Base-by-base conservation (phyloP, 495 filamentous ascomycete species). In the Viridothelium virens region DNA sequence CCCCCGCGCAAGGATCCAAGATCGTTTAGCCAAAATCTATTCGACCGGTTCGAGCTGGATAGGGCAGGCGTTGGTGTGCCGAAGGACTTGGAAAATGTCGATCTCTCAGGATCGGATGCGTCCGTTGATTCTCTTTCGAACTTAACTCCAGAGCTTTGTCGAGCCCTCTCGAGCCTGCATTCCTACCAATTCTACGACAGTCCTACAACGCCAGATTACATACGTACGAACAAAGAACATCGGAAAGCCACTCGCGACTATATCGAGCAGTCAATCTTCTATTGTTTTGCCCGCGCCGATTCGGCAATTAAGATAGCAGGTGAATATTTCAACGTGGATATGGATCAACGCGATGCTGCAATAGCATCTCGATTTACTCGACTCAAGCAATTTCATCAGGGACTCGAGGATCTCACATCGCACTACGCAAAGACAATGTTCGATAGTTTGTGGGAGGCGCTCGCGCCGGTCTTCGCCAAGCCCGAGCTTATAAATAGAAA, bases 1-100 rank as follows among this genome's bases (percentile, higher is more conserved):
- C 5, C n/a, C 9, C n/a, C 48, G 9, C 48, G 1, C n/a, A 53
- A 62, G 38, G 59, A 62, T 62, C 59, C 34, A 31, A 36, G 31
- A 41, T 62, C 59, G 12, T 41, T 62, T 16, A 62, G 34, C 31
- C 59, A 62, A 41, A 62, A 62, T 18, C 31, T 62, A 14, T 62
- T 62, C 2, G 59, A 62, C 38, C 6, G 14, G 5, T 14, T 53
- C 48, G n/a, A 53, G 48, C 48, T 53, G 48, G 48, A 25, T 16
- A 7, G 14, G 14, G 7, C 41, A 16, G 14, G 14, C 41, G 41
- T 9, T 10, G n/a, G 10, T 25, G 56, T 7, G n/a, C 18, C 7
- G 18, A 18, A 18, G 7, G 56, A 11, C 9, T 61, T 18, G 7
- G 18, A 25, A 61, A 18, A 10, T 11, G 9, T 25, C 9, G 9